Base-by-base conservation (phyloP, 805 yeast genomes). In the Barnettozyma wickerhamii region DNA sequence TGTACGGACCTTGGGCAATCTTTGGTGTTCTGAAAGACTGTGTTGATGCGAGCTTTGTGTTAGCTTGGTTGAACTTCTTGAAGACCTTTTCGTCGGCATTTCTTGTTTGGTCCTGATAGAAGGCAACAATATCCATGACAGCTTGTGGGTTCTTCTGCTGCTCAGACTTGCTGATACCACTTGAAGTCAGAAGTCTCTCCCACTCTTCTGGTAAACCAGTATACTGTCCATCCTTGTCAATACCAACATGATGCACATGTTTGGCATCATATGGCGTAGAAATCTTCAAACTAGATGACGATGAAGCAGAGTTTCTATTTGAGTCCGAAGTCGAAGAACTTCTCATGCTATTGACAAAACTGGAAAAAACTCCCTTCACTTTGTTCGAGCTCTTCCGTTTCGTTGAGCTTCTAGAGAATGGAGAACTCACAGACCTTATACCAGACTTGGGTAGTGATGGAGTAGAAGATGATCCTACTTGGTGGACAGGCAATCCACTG, bases 131-230 rank as follows among this genome's bases (percentile, higher is more conserved):
- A 55, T 88, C 95, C 72, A 84, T 84, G 5, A 93, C 95, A 1
- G 96, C 96, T 60, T 87, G 90, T 2, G 97, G 96, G 62, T 93
- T 87, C 46, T 83, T 85, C 57, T 82, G 81, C 64, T 88, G 95
- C 55, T 93, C 99, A 48, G 77, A 84, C 48, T 76, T 79, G 6
- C 96, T 79, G 44, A 93, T 89, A 39, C 96, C 96, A 53, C 89
- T 84, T 2, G 93, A 85, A 10, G 82, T 74, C 39, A 93, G 70
- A 27, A 90, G 69, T 47, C 77, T 75, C 47, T 88, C 88, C 99
- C 99, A 93, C 55, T 88, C 95, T 21, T 77, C 81, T 0, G 99
- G 99, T 32, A 93, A 68, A 3, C 97, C 98, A 1, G 93, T 87
- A 59, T 84, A 91, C 33, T 85, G 84, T 10, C 96, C 96, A 47